Evolutionary conservation across 768 basidiomycete genomes (phyloP), one percentile per base, ranked within the genome.

Genomic region (Boletus edulis): DNA sequence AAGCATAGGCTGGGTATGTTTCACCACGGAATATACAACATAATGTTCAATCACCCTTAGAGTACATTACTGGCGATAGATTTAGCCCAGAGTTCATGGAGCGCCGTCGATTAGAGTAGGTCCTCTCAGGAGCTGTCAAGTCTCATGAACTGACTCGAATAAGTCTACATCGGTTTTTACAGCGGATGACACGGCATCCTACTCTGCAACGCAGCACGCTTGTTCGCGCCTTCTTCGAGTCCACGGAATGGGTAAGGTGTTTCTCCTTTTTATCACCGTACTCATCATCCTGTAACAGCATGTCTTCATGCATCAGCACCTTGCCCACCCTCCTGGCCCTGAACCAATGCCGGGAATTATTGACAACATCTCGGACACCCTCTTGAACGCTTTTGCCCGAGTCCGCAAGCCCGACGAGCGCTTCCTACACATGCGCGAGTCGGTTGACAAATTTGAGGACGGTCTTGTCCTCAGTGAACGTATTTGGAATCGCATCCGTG

Each of bases 51-150:
- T 56, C 46, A 39, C 22, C 24, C 34, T 35, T 61, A 97, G 97
- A 98, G 72, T 99, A 99, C 68, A 83, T 99, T 52, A 98, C 96
- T 27, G 97, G 97, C 13, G 97, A 98, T 73, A 80, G 97, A 57
- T 99, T 99, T 73, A 94, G 94, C 61, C 86, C 89, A 10, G 97
- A 98, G 65, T 99, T 99, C 64, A 91, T 98, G 82, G 96, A 99
- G 70, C 84, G 91, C 40, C 80, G 97, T 60, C 80, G 95, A 63
- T 72, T 84, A 58, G 93, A 96, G 93, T 95, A 70, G 70, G 89
- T 70, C 43, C 49, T 37, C n/a, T 35, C 35, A 14, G 47, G 52
- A 39, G 17, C 15, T 15, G 34, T 46, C 46, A 11, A 29, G 20
- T 15, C 39, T 51, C 32, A 37, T 48, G 27, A 55, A 37, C 57